Evolutionary conservation across 148 eudicot genomes (phyloP), one percentile per base, ranked within the genome.

Genomic region (Vaccinium darrowii): DNA sequence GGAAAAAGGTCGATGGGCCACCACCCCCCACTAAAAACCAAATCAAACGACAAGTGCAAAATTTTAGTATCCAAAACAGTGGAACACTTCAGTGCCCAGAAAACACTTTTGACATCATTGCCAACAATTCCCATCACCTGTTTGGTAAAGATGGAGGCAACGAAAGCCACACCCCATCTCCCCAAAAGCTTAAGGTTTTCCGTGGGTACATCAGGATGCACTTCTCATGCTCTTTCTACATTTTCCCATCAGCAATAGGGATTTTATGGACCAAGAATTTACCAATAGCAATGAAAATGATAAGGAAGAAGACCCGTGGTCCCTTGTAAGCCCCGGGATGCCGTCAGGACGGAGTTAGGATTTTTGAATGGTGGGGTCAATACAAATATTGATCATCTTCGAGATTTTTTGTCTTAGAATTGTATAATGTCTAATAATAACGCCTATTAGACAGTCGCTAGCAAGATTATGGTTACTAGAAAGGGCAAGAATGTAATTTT

Each of bases 21-120:
- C 85, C 36, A 69, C 82, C 43, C 50, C 50, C 83, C 72, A 82
- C 69, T 30, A 30, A 84, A 33, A 30, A 69, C 86, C 39, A 60
- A 78, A 78, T 78, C 82, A n/a, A 21, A 51, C 50, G 63, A 79
- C n/a, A 84, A 84, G 82, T 43, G 52, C 82, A 52, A 78, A 63
- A 63, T 47, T 51, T 51, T 39, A 53, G 47, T 51, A 10, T 63
- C 49, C 39, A 13, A 62, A 78, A 25, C 43, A 18, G 39, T 36
- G 39, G 36, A 33, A 33, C 36, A 33, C 71, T 78, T 77, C 57
- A 23, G 14, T 69, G 12, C 74, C 74, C 74, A 30, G 16, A 10
- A 4, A 25, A 25, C 36, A 27, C 73, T 67, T 67, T 27, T 8
- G 39, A 67, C 74, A 69, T 69, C 74, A 69, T 69, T 33, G 54